Evolutionary conservation across 208 protist species (phyloP).

Genomic region (Leishmania turanica): DNA sequence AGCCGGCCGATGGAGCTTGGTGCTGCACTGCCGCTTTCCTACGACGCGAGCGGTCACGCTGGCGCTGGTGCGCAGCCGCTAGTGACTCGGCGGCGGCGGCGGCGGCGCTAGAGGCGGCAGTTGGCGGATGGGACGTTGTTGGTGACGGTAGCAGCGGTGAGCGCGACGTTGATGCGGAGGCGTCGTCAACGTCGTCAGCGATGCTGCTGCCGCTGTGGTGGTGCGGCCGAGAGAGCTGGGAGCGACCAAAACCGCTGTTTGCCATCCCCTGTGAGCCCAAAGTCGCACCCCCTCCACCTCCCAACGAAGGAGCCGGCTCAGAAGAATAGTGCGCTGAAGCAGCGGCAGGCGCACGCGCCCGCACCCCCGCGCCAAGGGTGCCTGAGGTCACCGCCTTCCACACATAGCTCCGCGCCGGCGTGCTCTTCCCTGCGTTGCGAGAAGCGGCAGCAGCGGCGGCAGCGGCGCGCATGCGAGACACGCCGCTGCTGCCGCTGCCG

Average conservation of each 20-base stretch:
- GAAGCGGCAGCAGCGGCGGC: neutral
- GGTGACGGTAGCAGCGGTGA: neutral
- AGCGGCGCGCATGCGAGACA: neutral
- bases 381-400: conserved; percentile 9
- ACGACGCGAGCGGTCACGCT: neutral
- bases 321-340: neutral
- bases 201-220: neutral
- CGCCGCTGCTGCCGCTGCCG: neutral
- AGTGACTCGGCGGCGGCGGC: neutral
- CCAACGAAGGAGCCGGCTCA: neutral
- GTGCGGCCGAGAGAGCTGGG: neutral
- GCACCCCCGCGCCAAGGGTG: neutral
- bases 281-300: neutral
- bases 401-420: neutral
- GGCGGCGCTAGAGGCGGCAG: neutral
- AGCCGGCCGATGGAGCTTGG: neutral
- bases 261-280: neutral
- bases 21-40: neutral
- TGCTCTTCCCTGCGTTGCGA: too few species aligned
- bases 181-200: neutral
- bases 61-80: neutral
- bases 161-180: neutral
- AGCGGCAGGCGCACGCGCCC: neutral
- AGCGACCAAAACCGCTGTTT: neutral
- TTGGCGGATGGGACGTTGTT: neutral